Evolutionary conservation across 2,329 filamentous ascomycete species (phyloP), one percentile per base, ranked within the genome.

Genomic region (Hypoxylon sp.): DNA sequence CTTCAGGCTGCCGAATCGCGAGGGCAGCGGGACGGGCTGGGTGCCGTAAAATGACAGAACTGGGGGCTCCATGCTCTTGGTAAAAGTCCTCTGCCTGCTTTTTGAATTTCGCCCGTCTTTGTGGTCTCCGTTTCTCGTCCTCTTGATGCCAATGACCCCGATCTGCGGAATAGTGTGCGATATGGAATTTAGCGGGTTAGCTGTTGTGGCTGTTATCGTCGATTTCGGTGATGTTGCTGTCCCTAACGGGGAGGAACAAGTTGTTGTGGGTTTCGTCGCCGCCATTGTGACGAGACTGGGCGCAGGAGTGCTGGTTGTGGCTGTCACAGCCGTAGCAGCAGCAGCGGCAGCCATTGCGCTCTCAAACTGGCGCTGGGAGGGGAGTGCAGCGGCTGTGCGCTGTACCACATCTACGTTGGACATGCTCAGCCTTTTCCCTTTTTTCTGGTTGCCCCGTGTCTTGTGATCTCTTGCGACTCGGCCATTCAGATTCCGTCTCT

Each of bases 41-140:
- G 79, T 78, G 68, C 82, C 82, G 77, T 83, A 85, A 62, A 84
- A 84, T 1, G 81, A 83, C 43, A 84, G 71, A 46, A 83, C 78
- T 15, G 81, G 81, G 7, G 78, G 75, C 54, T 83, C 79, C 73
- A 80, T 80, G 67, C 66, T 73, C 45, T 72, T 71, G 3, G 67
- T 67, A 48, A 72, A 68, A 38, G 64, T 60, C 49, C 69, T 64
- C 54, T 70, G 69, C 58, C 70, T 66, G 47, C 63, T 68, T 62
- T 73, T 73, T 18, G 68, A 60, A 52, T 62, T 67, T 58, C 71
- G 62, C 47, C 68, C 69, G 45, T 71, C 69, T 62, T 64, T 69
- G 45, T 72, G 65, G 10, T 73, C 71, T 41, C 61, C 67, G 55
- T 67, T 65, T 48, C 70, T 64, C 51, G 65, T 58, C 53, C 71